Conservation (phyloP, 140 eudicot genomes). For the Anethum foeniculum region DNA sequence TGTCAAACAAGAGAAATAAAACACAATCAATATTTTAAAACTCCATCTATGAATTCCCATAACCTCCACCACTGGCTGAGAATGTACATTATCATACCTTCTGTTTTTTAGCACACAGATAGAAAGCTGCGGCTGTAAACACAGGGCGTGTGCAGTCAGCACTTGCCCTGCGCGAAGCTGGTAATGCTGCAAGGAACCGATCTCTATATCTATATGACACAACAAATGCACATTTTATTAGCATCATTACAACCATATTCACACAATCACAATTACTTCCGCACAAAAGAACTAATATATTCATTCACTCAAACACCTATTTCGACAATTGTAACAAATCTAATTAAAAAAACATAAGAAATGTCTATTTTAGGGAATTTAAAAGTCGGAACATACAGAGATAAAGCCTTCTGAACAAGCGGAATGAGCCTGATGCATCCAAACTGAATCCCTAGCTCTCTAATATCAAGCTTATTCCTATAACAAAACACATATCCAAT, state of each 20-base stretch:
- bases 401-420: conserved; percentile 56
- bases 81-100: conserved; percentile 35
- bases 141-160: conserved; percentile 78
- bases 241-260: not conserved
- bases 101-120: conserved; percentile 78
- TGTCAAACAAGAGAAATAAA: conserved; percentile 22
- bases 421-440: conserved; percentile 93
- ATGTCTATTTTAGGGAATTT: not conserved
- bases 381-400: conserved; percentile 36
- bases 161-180: conserved; percentile 62
- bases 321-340: not conserved
- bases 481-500: conserved; percentile 2
- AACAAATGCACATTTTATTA: not conserved
- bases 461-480: conserved; percentile 75
- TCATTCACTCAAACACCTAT: too few relatives aligned
- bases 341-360: not conserved
- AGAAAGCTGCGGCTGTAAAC: conserved; percentile 75
- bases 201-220: conserved; percentile 53
- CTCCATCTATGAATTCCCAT: not conserved
- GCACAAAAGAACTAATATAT: too few relatives aligned
- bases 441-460: conserved; percentile 83
- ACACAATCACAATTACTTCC: not conserved
- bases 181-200: conserved; percentile 74
- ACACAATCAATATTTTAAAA: not conserved
- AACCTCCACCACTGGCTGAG: not conserved